phyloP scores from a whole-genome alignment of 2,329 filamentous ascomycete species.

The Aspergillus clavatus region DNA sequence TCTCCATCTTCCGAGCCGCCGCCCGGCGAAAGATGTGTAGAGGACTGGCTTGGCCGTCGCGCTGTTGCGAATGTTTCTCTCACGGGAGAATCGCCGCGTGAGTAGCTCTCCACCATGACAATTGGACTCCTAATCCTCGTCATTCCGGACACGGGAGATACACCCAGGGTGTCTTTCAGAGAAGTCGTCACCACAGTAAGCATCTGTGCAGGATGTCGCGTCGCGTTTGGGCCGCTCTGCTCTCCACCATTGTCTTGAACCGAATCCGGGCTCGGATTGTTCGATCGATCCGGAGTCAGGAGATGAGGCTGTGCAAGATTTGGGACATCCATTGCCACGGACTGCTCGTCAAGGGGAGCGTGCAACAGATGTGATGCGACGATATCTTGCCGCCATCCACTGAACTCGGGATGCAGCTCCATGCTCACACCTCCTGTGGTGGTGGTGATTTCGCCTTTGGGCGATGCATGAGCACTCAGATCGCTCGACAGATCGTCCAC shows the following conservation, averaged over 20 bases:
- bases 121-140: constrained; percentile 39
- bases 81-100: constrained; percentile 42
- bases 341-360: neutral
- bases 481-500: constrained; percentile 25
- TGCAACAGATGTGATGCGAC: constrained; percentile 3
- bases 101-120: constrained; percentile 41
- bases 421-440: constrained; percentile 17
- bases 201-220: constrained; percentile 16
- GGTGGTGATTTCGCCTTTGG: constrained; percentile 18
- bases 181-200: constrained; percentile 24
- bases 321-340: constrained; percentile 6
- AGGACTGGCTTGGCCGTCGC: constrained; percentile 30
- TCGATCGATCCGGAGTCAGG: constrained; percentile 30
- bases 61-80: constrained; percentile 20
- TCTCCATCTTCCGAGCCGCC: constrained; percentile 26
- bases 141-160: constrained; percentile 15
- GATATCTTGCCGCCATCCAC: constrained; percentile 10
- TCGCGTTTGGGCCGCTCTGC: constrained; percentile 14
- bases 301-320: constrained; percentile 25
- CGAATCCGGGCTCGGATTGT: constrained; percentile 27
- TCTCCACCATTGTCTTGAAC: constrained; percentile 11
- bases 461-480: constrained; percentile 26
- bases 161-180: constrained; percentile 20
- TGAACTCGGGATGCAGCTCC: constrained; percentile 14
- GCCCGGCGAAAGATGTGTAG: constrained; percentile 34